Evolutionary conservation across 1,139 yeast genomes (phyloP), one percentile per base, ranked within the genome.

Genomic region (Magnusiomyces sp.): DNA sequence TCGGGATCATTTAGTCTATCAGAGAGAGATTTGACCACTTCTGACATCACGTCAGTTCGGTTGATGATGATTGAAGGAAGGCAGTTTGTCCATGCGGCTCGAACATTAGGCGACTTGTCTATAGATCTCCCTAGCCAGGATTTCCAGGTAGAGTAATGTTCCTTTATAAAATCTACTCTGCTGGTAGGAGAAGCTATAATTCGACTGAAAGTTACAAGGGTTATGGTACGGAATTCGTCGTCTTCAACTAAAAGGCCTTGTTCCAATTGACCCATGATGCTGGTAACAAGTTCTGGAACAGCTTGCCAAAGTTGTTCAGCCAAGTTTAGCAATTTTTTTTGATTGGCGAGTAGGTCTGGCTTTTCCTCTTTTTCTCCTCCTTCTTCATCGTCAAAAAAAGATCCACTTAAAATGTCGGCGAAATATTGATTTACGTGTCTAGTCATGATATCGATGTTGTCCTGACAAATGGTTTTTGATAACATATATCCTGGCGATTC

Each of bases 351-450:
- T 14, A 40, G 39, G 23, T 48, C 42, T 17, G 37, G 14, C 19
- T 43, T 44, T 2, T 31, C n/a, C 29, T 37, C 38, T 11, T 47
- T 47, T 13, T 52, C 56, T 13, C 64, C 64, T 9, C 59, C 64
- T 19, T 66, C 71, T 10, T 53, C 57, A 32, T 59, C 59, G 34
- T 51, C 55, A 14, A 52, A 51, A 20, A 52, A 56, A 7, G 56
- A 57, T 14, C 63, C 59, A 45, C 55, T 55, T 45, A 89, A 66
- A 55, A 82, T 71, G 60, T 87, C 95, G 0, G 95, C 82, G 57
- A 88, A 85, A 59, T 82, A 83, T 61, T 83, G 90, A 4, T 95
- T 86, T 31, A 86, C 74, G 56, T 81, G 80, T 55, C 95, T 76
- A 11, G 94, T 79, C 76, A 90, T 75, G 55, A 90, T 71, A 57